Base-by-base conservation (phyloP, 208 protist genomes). In the Leishmania major region DNA sequence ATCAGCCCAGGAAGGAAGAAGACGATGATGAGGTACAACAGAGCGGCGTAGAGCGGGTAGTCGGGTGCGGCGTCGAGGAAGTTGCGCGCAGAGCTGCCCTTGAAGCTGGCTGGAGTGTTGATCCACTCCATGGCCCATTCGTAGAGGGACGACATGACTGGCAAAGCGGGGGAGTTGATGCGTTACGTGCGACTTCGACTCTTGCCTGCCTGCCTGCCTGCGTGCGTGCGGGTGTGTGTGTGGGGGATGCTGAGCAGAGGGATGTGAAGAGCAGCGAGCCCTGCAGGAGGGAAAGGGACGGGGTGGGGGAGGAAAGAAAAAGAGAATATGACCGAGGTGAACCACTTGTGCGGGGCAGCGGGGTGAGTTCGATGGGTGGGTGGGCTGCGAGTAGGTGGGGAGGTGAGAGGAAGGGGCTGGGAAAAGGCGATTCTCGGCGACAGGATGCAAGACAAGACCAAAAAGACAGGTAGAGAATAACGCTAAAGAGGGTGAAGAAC, bases 1-100 rank as follows among this genome's bases (percentile, higher is more conserved):
- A 98, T 97, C 22, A 91, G 79, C 35, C 81, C n/a, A 6, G 86
- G 87, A 1, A 89, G 86, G 62, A 88, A 91, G 53, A 92, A 86
- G n/a, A 97, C 84, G 69, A 92, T 74, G 19, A 86, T 28, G 15
- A 94, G 45, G 85, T 96, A 96, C 13, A 92, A 47, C 2, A 89
- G 71, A 43, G 76, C 83, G 0, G 78, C 47, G 66, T 88, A 85
- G 31, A 89, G 75, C 40, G 86, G 85, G 43, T 91, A 77, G 64
- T 92, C 86, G 2, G 84, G 80, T 55, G 90, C 87, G 8, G 81
- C 77, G 51, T 88, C 82, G 81, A 94, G 88, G 53, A 84, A 76
- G 49, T 73, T 82, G 55, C 85, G 75, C 2, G 85, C 84, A 19
- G 79, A 77, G 31, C 85, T 82, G 79, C 89, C 91, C 17, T 74